phyloP scores from a whole-genome alignment of 805 yeast species.

The Pichia nakasei region DNA sequence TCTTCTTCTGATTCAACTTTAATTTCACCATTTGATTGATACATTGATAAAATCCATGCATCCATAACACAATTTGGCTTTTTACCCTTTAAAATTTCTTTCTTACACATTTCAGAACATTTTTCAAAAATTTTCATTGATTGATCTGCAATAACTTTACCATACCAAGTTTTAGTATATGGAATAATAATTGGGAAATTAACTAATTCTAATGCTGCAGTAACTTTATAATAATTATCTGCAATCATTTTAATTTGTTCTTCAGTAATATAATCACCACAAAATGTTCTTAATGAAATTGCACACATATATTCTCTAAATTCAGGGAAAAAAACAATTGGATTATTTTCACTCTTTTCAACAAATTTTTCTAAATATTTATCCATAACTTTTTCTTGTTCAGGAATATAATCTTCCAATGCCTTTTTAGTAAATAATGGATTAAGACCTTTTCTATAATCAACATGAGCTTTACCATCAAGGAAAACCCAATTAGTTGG shows the following conservation, averaged over 20 bases:
- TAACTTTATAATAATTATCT: constrained; percentile 84
- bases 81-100: constrained; percentile 68
- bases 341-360: constrained; percentile 46
- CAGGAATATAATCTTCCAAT: constrained; percentile 74
- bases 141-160: constrained; percentile 84
- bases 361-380: constrained; percentile 62
- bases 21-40: constrained; percentile 17
- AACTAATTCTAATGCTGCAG: constrained; percentile 94
- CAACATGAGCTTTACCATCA: constrained; percentile 93
- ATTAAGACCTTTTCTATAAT: constrained; percentile 84
- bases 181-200: constrained; percentile 97
- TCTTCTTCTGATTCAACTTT: constrained; percentile 40
- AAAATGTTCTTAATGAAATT: constrained; percentile 82
- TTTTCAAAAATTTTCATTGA: constrained; percentile 85
- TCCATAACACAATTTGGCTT: constrained; percentile 86
- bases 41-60: constrained; percentile 87
- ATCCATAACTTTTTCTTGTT: constrained; percentile 79
- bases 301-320: constrained; percentile 97
- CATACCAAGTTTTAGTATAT: constrained; percentile 96
- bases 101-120: constrained; percentile 85
- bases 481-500: constrained; percentile 97
- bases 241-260: constrained; percentile 83
- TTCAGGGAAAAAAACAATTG: constrained; percentile 77
- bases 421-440: constrained; percentile 84
- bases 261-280: constrained; percentile 91